These are phyloP conservation scores for Calonectria hongkongensis DNA, from an alignment of 2,329 filamentous ascomycete species.

Conservation along the genomic window DNA sequence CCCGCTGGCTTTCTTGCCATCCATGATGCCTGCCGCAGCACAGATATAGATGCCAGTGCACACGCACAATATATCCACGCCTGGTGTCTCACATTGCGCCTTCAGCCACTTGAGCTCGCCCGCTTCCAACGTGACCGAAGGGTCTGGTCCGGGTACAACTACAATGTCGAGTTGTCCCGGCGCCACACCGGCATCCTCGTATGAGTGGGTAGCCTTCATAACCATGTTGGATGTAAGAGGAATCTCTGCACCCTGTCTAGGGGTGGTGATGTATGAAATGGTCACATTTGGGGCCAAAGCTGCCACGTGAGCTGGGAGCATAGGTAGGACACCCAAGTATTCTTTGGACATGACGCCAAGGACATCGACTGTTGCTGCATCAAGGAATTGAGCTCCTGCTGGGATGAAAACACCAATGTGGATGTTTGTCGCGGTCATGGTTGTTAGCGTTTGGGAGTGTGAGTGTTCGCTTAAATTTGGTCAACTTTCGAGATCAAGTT, in stretches of 20 bases:
- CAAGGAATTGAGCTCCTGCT: conserved; percentile 67
- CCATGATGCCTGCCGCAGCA: conserved; percentile 68
- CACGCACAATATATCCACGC: conserved; percentile 70
- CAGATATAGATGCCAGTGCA: conserved; percentile 71
- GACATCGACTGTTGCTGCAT: conserved; percentile 70
- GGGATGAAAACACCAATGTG: conserved; percentile 72
- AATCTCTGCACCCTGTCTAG: conserved; percentile 60
- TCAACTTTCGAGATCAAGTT: background rate
- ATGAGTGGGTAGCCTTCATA: conserved; percentile 65
- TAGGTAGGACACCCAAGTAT: conserved; percentile 61
- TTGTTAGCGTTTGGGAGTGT: background rate
- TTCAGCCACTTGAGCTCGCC: conserved; percentile 65
- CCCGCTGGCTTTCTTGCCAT: conserved; percentile 67
- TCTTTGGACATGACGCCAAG: conserved; percentile 67
- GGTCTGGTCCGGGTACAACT: conserved; percentile 71
- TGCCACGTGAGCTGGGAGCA: conserved; percentile 60
- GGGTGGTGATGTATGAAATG: conserved; percentile 68
- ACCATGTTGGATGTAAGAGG: conserved; percentile 63
- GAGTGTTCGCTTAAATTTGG: background rate
- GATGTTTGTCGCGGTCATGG: conserved; percentile 54
- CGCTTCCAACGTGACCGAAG: conserved; percentile 56
- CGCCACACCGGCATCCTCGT: conserved; percentile 66
- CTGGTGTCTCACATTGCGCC: conserved; percentile 60
- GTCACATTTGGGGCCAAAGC: conserved; percentile 65
- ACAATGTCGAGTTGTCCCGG: conserved; percentile 72